phyloP scores from a whole-genome alignment of 768 basidiomycete species.

The Boletus insuetus region DNA sequence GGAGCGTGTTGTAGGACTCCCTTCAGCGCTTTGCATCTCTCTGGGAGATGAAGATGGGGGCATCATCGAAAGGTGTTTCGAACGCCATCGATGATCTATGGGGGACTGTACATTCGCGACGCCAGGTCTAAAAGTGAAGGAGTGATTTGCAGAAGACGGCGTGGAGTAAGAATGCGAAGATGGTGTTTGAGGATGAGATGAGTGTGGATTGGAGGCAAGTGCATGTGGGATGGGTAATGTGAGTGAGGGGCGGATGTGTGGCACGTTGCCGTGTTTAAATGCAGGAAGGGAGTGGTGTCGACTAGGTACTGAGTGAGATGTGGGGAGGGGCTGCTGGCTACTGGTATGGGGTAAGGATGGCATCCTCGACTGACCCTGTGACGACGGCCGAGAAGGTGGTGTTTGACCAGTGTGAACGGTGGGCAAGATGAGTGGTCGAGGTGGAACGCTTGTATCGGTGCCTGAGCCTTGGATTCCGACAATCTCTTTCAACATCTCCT shows the following conservation, averaged over 20 bases:
- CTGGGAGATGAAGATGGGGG: constrained; percentile 10
- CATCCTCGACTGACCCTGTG: constrained; percentile 8
- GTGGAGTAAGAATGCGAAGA: constrained; percentile 4
- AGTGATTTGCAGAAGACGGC: neutral
- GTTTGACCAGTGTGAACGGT: constrained; percentile 5
- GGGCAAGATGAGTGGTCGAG: constrained; percentile 10
- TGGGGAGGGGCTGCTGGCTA: neutral
- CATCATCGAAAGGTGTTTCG: constrained; percentile 22
- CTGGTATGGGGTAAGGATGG: neutral
- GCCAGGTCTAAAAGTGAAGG: neutral
- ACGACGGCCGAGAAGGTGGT: neutral
- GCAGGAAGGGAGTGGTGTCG: constrained; percentile 27
- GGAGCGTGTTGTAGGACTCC: constrained; percentile 2
- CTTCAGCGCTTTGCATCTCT: neutral
- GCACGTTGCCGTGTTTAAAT: constrained; percentile 5
- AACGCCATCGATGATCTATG: neutral
- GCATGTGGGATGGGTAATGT: constrained; percentile 3
- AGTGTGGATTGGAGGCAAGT: neutral
- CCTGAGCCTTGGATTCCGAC: neutral
- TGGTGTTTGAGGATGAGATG: constrained; percentile 8
- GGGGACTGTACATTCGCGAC: neutral
- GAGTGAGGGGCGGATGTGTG: neutral
- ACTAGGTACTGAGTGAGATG: neutral
- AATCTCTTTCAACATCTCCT: constrained; percentile 1
- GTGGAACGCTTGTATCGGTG: neutral